Base-by-base conservation (phyloP, 2,329 filamentous ascomycete genomes). In the Diplocarpon rosae region DNA sequence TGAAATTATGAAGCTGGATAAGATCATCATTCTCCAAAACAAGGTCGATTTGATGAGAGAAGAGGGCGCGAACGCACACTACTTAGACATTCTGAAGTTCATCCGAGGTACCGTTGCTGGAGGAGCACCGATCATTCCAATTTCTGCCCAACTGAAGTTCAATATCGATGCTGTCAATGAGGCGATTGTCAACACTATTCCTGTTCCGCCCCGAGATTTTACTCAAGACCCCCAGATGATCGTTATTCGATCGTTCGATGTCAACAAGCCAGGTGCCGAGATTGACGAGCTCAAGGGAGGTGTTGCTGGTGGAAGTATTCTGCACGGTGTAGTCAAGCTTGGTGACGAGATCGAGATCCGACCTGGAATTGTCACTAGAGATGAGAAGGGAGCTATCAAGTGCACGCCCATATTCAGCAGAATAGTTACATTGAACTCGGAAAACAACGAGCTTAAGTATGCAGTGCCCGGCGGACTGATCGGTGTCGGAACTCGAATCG, bases 1-100 rank as follows among this genome's bases (percentile, higher is more conserved):
- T 63, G 92, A 98, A 69, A 98, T 98, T 65, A 98, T 98, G 92
- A 98, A 98, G 76, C 79, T 98, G 53, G 88, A 94, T 67, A 93
- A 98, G 71, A 95, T 98, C 68, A 95, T 98, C 65, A 96, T 98
- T 62, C 78, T 98, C 48, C 92, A 98, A 69, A 98, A 98, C 74
- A 98, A 98, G 78, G 92, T 98, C 61, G 92, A 98, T 65, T 70
- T 98, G 58, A 96, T 98, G 88, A 79, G 88, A 59, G 86, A 95
- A 73, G 90, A 96, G 64, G 86, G 84, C 51, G 92, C 93, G 39
- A 78, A 87, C 62, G 79, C 90, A 62, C 92, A 98, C 68, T 92
- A 95, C 72, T 83, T 95, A 67, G 95, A 89, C 1, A 98, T 98
- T 56, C 75, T 93, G 60, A 96, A 96, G 69, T 98, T 98, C 69